phyloP scores from a whole-genome alignment of 2,329 filamentous ascomycete species.

The Torrubiella hemipterigena region DNA sequence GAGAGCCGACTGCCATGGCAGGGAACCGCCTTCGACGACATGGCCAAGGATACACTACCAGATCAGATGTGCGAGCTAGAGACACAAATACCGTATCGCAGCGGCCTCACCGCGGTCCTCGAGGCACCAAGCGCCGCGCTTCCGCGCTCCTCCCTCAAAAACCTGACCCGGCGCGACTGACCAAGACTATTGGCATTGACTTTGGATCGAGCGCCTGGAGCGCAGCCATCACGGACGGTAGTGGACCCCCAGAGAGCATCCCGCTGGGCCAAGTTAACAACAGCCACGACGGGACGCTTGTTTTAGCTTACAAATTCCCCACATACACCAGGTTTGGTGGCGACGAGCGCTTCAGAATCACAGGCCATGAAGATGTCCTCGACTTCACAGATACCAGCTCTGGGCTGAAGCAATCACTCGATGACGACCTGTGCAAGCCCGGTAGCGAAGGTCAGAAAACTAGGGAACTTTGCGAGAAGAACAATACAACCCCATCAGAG shows the following conservation, averaged over 20 bases:
- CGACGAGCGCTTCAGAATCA: neutral
- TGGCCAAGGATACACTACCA: no score
- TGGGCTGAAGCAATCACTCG: neutral
- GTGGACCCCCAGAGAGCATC: no score
- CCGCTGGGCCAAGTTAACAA: no score
- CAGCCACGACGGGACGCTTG: neutral
- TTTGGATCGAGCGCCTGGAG: no score
- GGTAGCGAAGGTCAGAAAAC: neutral
- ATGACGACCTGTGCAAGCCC: neutral
- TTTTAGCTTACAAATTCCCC: neutral
- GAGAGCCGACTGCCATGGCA: no score
- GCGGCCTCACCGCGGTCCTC: neutral
- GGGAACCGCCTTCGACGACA: no score
- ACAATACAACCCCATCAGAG: neutral
- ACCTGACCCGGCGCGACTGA: no score
- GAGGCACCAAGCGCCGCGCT: neutral
- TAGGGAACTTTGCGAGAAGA: neutral
- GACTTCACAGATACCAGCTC: neutral
- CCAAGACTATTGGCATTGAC: no score
- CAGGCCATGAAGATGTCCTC: neutral
- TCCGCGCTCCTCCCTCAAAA: no score
- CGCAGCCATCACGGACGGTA: no score
- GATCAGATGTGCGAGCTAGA: no score
- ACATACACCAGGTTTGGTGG: neutral
- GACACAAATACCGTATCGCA: no score